Percentiles rank a stretch among this genome's conserved stretches.
phyloP scores from a whole-genome alignment of 129 eudicot species.

The Tagetes patula region DNA sequence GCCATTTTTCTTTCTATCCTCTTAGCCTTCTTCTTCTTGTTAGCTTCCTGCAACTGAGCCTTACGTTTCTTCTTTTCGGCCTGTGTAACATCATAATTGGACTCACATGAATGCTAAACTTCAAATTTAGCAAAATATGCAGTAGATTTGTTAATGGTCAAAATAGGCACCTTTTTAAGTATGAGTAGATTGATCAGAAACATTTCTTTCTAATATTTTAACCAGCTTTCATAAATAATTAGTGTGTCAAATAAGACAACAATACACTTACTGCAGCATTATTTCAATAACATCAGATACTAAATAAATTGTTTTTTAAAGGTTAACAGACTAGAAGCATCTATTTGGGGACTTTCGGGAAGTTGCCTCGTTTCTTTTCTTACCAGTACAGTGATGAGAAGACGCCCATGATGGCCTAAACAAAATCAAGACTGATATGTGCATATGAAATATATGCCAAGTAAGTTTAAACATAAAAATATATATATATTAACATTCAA shows the following conservation, averaged over 20 bases:
- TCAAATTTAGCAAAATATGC: background rate
- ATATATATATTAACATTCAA: too few relatives aligned
- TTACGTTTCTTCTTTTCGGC: slow-evolving; percentile 80
- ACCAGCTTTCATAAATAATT: background rate
- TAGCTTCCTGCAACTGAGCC: slow-evolving; percentile 77
- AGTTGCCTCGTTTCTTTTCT: background rate
- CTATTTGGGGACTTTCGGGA: background rate
- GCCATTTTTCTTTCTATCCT: slow-evolving; percentile 93
- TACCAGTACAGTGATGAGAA: background rate
- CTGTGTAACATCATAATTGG: slow-evolving; percentile 35
- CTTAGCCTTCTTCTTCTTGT: slow-evolving; percentile 54
- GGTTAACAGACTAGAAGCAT: background rate
- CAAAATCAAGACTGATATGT: too few relatives aligned
- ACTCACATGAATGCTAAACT: background rate
- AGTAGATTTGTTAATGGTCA: background rate
- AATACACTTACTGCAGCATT: too few relatives aligned
- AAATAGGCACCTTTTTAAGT: background rate
- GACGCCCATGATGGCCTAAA: background rate
- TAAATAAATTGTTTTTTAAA: background rate
- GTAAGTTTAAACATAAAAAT: too few relatives aligned
- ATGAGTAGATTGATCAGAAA: background rate
- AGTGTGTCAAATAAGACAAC: background rate
- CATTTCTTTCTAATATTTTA: background rate
- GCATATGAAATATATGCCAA: background rate
- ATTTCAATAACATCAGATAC: background rate